phyloP scores from a whole-genome alignment of 2,329 filamentous ascomycete species.

The Dryadomyces quercus-mongolicae region DNA sequence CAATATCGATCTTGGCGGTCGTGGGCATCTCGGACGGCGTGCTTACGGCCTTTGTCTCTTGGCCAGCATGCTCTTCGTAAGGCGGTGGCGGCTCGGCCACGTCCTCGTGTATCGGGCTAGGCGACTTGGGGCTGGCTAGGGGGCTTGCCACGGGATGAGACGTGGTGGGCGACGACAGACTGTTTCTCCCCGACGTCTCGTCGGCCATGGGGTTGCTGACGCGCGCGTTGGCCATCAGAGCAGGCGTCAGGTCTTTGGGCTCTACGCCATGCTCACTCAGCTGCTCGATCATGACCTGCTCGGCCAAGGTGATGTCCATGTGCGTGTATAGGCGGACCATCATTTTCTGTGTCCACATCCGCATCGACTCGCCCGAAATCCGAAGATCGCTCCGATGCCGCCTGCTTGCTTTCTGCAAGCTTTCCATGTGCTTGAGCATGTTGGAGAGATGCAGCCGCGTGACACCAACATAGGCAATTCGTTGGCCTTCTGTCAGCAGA shows the following conservation, averaged over 20 bases:
- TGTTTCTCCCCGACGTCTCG: constrained; percentile 17
- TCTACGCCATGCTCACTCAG: constrained; percentile 84
- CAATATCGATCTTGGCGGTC: constrained; percentile 81
- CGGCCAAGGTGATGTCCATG: constrained; percentile 86
- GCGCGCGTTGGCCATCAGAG: constrained; percentile 81
- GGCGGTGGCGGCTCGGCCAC: constrained; percentile 42
- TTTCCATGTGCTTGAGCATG: constrained; percentile 59
- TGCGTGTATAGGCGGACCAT: constrained; percentile 91
- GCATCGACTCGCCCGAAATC: constrained; percentile 62
- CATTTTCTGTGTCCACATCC: constrained; percentile 97
- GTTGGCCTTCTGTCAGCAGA: constrained; percentile 85
- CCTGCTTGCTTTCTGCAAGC: constrained; percentile 38
- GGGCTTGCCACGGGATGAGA: not conserved
- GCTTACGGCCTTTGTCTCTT: constrained; percentile 67
- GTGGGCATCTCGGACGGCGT: constrained; percentile 72
- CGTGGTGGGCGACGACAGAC: not conserved
- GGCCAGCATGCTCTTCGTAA: constrained; percentile 50
- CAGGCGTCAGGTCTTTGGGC: constrained; percentile 69
- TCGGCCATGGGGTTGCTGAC: constrained; percentile 83
- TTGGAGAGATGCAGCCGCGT: constrained; percentile 68
- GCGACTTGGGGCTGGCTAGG: not conserved
- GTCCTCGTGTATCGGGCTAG: constrained; percentile 25
- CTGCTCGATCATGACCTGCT: constrained; percentile 99
- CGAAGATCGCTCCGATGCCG: constrained; percentile 60
- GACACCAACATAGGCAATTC: constrained; percentile 90